These are phyloP conservation scores for Ormosia semicastrata DNA, from an alignment of 306 rosid genomes.

Conservation along the genomic window DNA sequence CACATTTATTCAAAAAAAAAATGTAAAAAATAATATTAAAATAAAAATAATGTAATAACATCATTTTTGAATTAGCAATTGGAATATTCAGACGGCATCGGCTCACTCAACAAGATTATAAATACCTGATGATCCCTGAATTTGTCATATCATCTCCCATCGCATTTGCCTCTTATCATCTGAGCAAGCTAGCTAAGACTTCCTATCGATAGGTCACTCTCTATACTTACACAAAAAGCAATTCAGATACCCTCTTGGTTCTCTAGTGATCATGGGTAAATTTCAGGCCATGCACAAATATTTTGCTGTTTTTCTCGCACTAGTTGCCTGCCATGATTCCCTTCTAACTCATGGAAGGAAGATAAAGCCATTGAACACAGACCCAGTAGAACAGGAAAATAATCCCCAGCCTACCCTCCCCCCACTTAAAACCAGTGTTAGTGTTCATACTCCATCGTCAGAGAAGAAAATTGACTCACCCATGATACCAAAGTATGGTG, in stretches of 20 bases:
- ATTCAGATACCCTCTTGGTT: not conserved
- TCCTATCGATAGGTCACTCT: not conserved
- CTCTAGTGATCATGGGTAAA: constrained; percentile 16
- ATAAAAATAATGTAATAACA: no score
- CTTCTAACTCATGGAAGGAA: constrained; percentile 19
- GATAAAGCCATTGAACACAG: constrained; percentile 8
- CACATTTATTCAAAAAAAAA: no score
- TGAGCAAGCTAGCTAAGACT: not conserved
- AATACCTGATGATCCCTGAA: not conserved
- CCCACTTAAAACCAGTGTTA: not conserved
- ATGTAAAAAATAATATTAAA: no score
- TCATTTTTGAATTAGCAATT: no score
- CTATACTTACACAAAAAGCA: not conserved
- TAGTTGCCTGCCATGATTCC: constrained; percentile 10
- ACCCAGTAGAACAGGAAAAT: not conserved
- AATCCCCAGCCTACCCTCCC: not conserved
- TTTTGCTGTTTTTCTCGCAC: constrained; percentile 1
- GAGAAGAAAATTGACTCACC: not conserved
- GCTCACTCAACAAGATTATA: constrained; percentile 9
- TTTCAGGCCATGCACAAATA: constrained; percentile 10
- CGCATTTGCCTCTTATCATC: not conserved
- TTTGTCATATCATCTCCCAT: not conserved
- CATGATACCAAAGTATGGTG: not conserved
- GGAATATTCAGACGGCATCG: not conserved
- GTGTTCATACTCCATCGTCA: not conserved